Evolutionary conservation across 345 rosid species (phyloP).

Genomic region (Syzygium aqueum): DNA sequence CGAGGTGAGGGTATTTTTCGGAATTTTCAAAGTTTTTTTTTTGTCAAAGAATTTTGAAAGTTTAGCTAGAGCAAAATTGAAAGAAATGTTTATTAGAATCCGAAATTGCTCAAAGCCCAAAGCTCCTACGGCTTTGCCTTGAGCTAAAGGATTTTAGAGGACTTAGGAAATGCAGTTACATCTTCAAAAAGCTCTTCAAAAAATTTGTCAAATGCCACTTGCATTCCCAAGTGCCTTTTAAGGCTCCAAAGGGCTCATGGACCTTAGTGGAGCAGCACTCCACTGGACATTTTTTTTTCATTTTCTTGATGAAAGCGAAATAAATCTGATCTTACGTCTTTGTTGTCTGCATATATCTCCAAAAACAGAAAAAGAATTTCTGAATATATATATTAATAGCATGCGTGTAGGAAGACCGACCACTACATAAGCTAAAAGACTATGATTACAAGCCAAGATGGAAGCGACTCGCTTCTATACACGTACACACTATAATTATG

Average conservation of each 20-base stretch:
- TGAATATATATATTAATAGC: too few relatives aligned
- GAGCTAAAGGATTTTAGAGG: neutral
- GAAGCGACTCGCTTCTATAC: too few relatives aligned
- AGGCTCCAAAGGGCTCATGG: neutral
- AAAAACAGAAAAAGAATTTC: neutral
- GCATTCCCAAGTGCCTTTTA: neutral
- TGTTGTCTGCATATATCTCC: neutral
- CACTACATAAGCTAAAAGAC: too few relatives aligned
- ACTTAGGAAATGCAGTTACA: neutral
- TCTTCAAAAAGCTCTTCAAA: neutral
- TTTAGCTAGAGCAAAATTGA: neutral
- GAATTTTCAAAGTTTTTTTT: neutral
- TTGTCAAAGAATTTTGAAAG: neutral
- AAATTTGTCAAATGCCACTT: neutral
- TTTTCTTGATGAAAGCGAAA: neutral
- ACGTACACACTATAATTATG: too few relatives aligned
- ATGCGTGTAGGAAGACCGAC: too few relatives aligned
- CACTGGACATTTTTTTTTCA: neutral
- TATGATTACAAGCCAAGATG: too few relatives aligned
- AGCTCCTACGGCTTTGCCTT: neutral
- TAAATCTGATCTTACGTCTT: neutral
- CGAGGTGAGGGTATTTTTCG: neutral
- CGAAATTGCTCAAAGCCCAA: neutral
- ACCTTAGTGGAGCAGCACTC: neutral
- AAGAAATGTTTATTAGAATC: fast-evolving